phyloP scores from a whole-genome alignment of 176 grass and related monocot species.

The Microstegium vimineum region DNA sequence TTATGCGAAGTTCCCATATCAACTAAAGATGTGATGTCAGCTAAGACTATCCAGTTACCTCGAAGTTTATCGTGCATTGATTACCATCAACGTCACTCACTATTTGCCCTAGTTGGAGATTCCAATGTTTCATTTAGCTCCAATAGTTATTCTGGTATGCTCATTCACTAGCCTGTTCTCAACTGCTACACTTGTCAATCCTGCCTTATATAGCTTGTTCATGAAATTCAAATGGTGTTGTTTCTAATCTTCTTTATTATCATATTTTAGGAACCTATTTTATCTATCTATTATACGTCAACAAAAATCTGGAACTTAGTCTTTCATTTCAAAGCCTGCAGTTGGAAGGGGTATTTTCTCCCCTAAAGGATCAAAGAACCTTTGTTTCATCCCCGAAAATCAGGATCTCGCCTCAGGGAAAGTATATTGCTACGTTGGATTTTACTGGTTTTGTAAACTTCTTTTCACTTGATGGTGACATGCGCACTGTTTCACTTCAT shows the following conservation, averaged over 20 bases:
- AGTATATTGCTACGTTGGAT: constrained; percentile 70
- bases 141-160: constrained; percentile 57
- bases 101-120: constrained; percentile 61
- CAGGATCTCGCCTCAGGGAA: constrained; percentile 78
- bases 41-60: constrained; percentile 55
- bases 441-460: constrained; percentile 68
- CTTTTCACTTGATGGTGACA: constrained; percentile 49
- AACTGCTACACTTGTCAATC: neutral
- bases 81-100: constrained; percentile 59
- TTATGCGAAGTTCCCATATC: constrained; percentile 37
- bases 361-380: constrained; percentile 44
- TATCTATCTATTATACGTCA: constrained; percentile 49
- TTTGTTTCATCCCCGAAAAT: constrained; percentile 60
- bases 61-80: constrained; percentile 64
- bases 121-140: constrained; percentile 41
- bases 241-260: constrained; percentile 34
- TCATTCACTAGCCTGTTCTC: constrained; percentile 25
- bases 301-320: constrained; percentile 45
- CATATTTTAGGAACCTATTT: constrained; percentile 60
- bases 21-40: constrained; percentile 37
- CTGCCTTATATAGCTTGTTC: neutral
- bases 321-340: constrained; percentile 41
- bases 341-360: constrained; percentile 61
- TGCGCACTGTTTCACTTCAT: constrained; percentile 45
- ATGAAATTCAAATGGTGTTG: neutral